Conservation (phyloP, 768 basidiomycete genomes). For the Lentinula aciculospora region DNA sequence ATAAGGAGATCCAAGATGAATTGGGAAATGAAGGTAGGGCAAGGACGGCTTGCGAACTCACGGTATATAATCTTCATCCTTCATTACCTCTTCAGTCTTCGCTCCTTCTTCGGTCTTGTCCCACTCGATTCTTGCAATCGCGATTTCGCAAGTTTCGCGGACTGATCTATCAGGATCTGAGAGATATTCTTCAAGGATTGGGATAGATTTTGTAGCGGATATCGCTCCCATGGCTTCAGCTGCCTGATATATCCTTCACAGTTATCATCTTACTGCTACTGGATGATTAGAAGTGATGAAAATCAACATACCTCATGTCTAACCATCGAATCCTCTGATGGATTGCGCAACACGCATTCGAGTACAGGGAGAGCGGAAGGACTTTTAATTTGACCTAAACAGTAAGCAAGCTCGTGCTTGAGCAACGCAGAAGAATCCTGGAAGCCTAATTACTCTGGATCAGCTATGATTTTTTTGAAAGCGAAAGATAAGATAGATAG, state of each 20-base stretch:
- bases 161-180: constrained; percentile 69
- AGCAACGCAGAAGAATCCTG: constrained; percentile 82
- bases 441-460: constrained; percentile 50
- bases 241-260: constrained; percentile 45
- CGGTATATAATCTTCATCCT: constrained; percentile 29
- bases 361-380: constrained; percentile 71
- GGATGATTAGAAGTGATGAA: constrained; percentile 1
- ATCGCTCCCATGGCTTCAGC: constrained; percentile 99
- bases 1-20: no score
- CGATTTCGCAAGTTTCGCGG: constrained; percentile 96
- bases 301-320: constrained; percentile 75
- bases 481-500: background rate
- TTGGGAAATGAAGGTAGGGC: background rate
- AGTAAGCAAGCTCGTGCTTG: constrained; percentile 97
- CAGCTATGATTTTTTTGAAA: background rate
- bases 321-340: constrained; percentile 88
- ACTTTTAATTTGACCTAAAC: constrained; percentile 86
- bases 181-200: constrained; percentile 66
- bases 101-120: constrained; percentile 74
- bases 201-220: constrained; percentile 58
- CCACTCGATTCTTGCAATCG: constrained; percentile 92
- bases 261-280: constrained; percentile 10
- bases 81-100: constrained; percentile 29
- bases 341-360: constrained; percentile 66
- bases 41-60: constrained; percentile 19